Evolutionary conservation across 805 yeast genomes (phyloP), one percentile per base, ranked within the genome.

Genomic region (Pichia sporocuriosa): DNA sequence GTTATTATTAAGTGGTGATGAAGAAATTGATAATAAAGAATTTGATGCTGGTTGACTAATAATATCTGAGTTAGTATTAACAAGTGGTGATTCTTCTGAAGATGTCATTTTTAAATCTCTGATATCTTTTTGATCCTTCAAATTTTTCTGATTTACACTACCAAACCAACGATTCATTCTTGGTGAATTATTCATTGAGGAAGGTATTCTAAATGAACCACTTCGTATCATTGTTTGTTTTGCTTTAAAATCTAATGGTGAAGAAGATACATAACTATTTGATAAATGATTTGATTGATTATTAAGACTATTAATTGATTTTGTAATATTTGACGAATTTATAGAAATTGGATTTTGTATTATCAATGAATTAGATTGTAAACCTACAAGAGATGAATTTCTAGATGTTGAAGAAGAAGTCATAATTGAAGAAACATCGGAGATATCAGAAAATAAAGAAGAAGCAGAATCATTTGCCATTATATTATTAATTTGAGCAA

Each of bases 361-460:
- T 11, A 35, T 24, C 11, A 24, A 24, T 24, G 26, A 24, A 24
- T 13, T 5, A 6, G 25, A 11, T 6, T 22, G 10, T n/a, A n/a
- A n/a, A n/a, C n/a, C n/a, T n/a, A n/a, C n/a, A 8, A 48, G 32
- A 3, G 59, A 52, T 6, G 55, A 45, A 7, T 52, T 44, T 9
- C 39, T 41, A 7, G 54, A 46, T 7, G 34, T 11, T 4, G 32
- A 21, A 6, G 38, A 23, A 16, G 37, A 26, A 6, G 62, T 45
- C 11, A 50, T 42, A 1, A 57, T 47, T 6, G 64, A 55, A 11
- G 64, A 55, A 11, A 47, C 49, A 26, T 55, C 50, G 0, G 64
- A 54, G 8, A 53, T 46, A 9, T 55, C 49, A 3, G 65, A 58
- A 25, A 62, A 62, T 37, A 62, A 37, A 5, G 66, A 62, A 11